A percentile compares a stretch with the other conserved stretches of the same genome.
These are phyloP conservation scores for Candida stauntonica DNA, from an alignment of 805 yeast species.

Conservation along the genomic window DNA sequence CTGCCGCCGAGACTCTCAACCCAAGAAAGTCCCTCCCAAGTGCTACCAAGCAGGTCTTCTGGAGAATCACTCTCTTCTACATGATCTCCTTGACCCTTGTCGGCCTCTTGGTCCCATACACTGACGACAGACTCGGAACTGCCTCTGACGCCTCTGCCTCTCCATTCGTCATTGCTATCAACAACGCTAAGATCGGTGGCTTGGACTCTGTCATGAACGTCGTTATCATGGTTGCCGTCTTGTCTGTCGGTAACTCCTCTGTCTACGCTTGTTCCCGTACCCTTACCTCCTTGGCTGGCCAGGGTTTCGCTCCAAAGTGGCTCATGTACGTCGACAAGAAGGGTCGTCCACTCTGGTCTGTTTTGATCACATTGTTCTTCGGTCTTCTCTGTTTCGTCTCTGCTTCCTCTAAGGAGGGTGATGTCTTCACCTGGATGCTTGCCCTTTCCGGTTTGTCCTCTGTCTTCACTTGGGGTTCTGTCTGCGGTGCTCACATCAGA, in stretches of 20 bases:
- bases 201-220: conserved; percentile 61
- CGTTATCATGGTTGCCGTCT: conserved; percentile 55
- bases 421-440: conserved; percentile 67
- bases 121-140: conserved; percentile 42
- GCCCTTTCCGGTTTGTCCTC: conserved; percentile 73
- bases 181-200: conserved; percentile 54
- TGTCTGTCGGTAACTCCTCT: conserved; percentile 27
- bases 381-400: conserved; percentile 59
- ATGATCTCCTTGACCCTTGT: conserved; percentile 49
- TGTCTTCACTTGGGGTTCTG: conserved; percentile 73
- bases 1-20: conserved; percentile 44
- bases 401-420: conserved; percentile 50
- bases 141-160: conserved; percentile 63
- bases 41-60: conserved; percentile 51
- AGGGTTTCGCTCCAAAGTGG: conserved; percentile 46
- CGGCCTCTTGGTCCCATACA: conserved; percentile 73
- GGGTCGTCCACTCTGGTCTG: conserved; percentile 54
- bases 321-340: conserved; percentile 43
- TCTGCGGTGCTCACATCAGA: conserved; percentile 62
- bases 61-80: conserved; percentile 74
- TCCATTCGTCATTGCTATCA: conserved; percentile 75
- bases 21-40: conserved; percentile 46
- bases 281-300: conserved; percentile 46
- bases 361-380: conserved; percentile 37
- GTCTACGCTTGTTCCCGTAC: conserved; percentile 55